phyloP scores from a whole-genome alignment of 2,329 filamentous ascomycete species.

The Clonostachys chloroleuca region DNA sequence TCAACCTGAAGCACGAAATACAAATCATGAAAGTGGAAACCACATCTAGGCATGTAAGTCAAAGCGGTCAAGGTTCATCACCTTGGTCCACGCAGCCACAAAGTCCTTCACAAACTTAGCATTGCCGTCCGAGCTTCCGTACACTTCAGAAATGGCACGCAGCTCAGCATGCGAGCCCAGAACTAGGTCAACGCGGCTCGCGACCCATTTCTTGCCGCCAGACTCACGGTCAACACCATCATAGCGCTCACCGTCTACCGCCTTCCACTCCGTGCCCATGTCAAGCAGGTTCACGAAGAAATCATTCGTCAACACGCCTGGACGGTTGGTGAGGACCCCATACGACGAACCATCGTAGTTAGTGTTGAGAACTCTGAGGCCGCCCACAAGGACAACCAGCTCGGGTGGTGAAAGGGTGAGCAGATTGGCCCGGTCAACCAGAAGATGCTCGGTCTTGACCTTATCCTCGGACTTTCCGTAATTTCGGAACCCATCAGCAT shows the following conservation, averaged over 20 bases:
- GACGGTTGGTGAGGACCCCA: constrained; percentile 64
- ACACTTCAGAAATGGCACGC: constrained; percentile 66
- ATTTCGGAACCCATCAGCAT: constrained; percentile 76
- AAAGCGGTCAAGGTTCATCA: constrained; percentile 70
- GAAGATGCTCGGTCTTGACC: constrained; percentile 62
- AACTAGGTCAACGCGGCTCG: constrained; percentile 63
- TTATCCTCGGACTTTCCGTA: constrained; percentile 60
- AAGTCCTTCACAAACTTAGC: constrained; percentile 70
- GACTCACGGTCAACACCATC: constrained; percentile 62
- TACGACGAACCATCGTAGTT: constrained; percentile 67
- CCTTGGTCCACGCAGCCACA: constrained; percentile 67
- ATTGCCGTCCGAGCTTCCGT: constrained; percentile 53
- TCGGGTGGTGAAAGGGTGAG: constrained; percentile 69
- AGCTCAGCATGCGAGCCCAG: constrained; percentile 71
- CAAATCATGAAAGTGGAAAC: too few species aligned
- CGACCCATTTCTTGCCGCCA: constrained; percentile 65
- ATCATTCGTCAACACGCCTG: constrained; percentile 70
- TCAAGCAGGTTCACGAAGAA: constrained; percentile 80
- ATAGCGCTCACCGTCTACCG: constrained; percentile 46
- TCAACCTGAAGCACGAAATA: too few species aligned
- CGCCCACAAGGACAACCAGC: constrained; percentile 66
- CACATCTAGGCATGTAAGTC: constrained; percentile 32
- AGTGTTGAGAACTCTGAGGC: constrained; percentile 63
- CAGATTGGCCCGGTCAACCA: constrained; percentile 68
- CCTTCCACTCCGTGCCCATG: constrained; percentile 55